Percentiles rank a stretch among this genome's conserved stretches.
These are phyloP conservation scores for Dendrostoma leiphaemia DNA, from an alignment of 2,329 filamentous ascomycete genomes.

Conservation along the genomic window DNA sequence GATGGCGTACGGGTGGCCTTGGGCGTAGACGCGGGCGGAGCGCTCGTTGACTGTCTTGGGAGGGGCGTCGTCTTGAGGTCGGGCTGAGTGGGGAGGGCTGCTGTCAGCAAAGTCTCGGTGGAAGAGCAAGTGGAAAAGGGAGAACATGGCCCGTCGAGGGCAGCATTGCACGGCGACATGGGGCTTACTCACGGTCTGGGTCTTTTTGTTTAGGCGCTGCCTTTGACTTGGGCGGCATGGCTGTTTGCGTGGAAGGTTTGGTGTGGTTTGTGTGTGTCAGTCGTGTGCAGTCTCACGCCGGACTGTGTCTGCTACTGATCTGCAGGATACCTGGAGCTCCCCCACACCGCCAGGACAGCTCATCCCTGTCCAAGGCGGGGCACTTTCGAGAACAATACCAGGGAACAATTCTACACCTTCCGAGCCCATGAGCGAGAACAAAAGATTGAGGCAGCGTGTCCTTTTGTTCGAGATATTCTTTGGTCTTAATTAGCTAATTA, in stretches of 20 bases:
- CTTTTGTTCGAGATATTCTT: background rate
- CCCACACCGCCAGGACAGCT: background rate
- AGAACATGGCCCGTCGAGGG: background rate
- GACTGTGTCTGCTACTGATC: background rate
- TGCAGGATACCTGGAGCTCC: slow-evolving; percentile 1
- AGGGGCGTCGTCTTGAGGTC: slow-evolving; percentile 31
- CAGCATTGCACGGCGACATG: background rate
- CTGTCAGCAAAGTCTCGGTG: too few relatives aligned
- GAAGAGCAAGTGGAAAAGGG: too few relatives aligned
- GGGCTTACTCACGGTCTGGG: slow-evolving; percentile 13
- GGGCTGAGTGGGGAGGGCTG: slow-evolving; percentile 18
- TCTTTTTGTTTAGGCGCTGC: slow-evolving; percentile 18
- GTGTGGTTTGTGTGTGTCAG: background rate
- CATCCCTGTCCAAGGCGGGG: background rate
- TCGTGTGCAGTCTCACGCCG: background rate
- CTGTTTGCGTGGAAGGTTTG: slow-evolving; percentile 8
- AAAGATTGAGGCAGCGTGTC: background rate
- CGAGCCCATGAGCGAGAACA: background rate
- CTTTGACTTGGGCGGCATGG: slow-evolving; percentile 22
- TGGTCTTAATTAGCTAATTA: slow-evolving; percentile 5
- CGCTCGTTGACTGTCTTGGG: slow-evolving; percentile 49
- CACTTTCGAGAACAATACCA: slow-evolving; percentile 1
- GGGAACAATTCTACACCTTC: background rate
- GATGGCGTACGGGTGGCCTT: slow-evolving; percentile 48
- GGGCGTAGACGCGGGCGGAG: slow-evolving; percentile 45